Percentiles rank a stretch among this genome's conserved stretches.
Evolutionary conservation across 1,139 yeast genomes (phyloP).

Genomic region (Suhomyces chickasaworum): DNA sequence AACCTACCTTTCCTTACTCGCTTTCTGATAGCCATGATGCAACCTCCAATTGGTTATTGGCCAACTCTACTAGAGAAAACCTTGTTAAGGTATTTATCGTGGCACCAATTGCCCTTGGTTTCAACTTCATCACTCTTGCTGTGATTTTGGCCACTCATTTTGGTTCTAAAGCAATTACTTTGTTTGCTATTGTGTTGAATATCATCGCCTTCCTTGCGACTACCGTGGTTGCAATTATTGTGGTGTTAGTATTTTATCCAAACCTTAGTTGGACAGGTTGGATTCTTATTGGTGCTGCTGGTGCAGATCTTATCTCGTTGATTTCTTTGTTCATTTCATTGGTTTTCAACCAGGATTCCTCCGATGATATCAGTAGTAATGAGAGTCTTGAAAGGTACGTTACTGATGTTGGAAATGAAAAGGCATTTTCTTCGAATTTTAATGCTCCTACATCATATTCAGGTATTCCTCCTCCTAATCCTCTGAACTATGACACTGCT

Average conservation of each 20-base stretch:
- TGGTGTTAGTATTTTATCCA: conserved; percentile 61
- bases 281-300: conserved; percentile 69
- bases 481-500: conserved; percentile 8
- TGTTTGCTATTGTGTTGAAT: conserved; percentile 32
- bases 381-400: conserved; percentile 8
- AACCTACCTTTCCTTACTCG: conserved; percentile 38
- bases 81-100: conserved; percentile 73
- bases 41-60: conserved; percentile 30
- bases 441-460: conserved; percentile 3
- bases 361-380: conserved; percentile 4
- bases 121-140: conserved; percentile 50
- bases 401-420: conserved; percentile 2
- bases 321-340: conserved; percentile 29
- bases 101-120: conserved; percentile 81
- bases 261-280: conserved; percentile 68
- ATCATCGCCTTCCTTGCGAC: conserved; percentile 54
- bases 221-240: conserved; percentile 54
- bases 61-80: conserved; percentile 57
- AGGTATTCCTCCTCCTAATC: conserved; percentile 8
- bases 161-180: conserved; percentile 12
- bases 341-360: conserved; percentile 18
- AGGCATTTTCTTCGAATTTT: conserved; percentile 7
- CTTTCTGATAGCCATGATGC: conserved; percentile 23
- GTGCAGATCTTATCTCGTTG: conserved; percentile 46
- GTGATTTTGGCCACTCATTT: conserved; percentile 16